Evolutionary conservation across 2,329 filamentous ascomycete genomes (phyloP), one percentile per base, ranked within the genome.

Genomic region (Sporothrix euskadiensis): DNA sequence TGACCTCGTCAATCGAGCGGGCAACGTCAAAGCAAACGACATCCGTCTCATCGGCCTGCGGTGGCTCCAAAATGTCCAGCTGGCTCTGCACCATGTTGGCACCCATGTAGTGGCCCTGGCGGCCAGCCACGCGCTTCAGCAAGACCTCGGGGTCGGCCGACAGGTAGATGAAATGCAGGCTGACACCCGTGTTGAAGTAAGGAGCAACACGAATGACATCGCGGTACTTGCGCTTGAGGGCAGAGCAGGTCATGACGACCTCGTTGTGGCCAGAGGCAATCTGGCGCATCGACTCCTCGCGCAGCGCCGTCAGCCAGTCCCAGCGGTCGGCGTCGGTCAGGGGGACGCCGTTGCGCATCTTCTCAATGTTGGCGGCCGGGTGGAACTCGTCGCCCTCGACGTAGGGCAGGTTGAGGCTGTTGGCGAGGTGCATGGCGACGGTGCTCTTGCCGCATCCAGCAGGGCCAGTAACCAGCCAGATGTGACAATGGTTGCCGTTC

Each of bases 231-330:
- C 93, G 92, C 87, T 98, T 98, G 71, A 99, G 88, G 1, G 95
- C 96, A 14, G 94, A 97, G 87, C 96, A 99, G 71, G 96, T 97
- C 75, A 99, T 88, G 69, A 99, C 93, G n/a, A 98, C 96, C 68
- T 94, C 91, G 41, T 87, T 83, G 22, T 88, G 86, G 52, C 90
- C 89, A 68, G 81, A 82, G 72, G 85, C 83, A 74, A 92, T 84
- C 69, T 84, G 84, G 71, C 83, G 82, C 72, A 90, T 84, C 7
- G 89, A 88, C 78, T 90, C 91, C 76, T 93, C 88, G 76, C 93
- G 92, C 16, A 96, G 87, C 14, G 86, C 86, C 65, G 91, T 93
- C 76, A 99, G 90, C 96, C 96, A 99, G 84, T 98, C 95, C 96
- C 96, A 98, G 76, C 96, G 92, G 83, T 99, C 96, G 74, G 90